Base-by-base conservation (phyloP, 2,329 filamentous ascomycete species). In the Aotearoamyces nothofagi region DNA sequence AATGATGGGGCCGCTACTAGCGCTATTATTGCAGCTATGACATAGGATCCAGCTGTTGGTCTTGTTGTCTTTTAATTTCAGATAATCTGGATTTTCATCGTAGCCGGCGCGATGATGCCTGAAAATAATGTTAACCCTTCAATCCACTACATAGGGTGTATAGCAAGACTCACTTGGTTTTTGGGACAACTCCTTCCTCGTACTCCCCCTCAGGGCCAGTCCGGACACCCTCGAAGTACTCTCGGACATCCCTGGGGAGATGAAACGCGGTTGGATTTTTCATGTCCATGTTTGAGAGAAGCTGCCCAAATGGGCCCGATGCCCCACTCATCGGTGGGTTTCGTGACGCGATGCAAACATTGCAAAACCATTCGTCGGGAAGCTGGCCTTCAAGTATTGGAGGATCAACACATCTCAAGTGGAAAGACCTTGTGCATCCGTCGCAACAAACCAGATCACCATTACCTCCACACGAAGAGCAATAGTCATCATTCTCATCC, bases 361-460 rank as follows among this genome's bases (percentile, higher is more conserved):
- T 78, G 56, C 87, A 96, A 52, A 68, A 90, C 81, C 84, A 96
- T 43, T 83, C 78, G 33, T 80, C 72, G 8, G 76, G 74, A 33
- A 77, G 60, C 34, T 69, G 65, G 31, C 73, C 64, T 20, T 44
- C 37, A 15, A 36, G 36, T 40, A 83, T 60, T 22, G 82, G 78
- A 36, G 87, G 84, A 52, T 92, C 78, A 40, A 90, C 71, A 51
- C 90, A 96, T 34, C 70, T 66, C 50, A 90, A 83, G 54, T 96
- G 90, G 55, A 92, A 94, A 5, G 86, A 82, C 40, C 82, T 73
- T 35, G 77, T 70, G 56, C 90, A 98, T 37, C 79, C 81, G 57
- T 96, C 90, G 54, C 90, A 98, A 56, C 86, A 94, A 39, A 96
- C 66, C 38, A 98, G 68, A 42, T 83, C 73, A 33, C 87, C 87